Base-by-base conservation (phyloP, 176 grass and related monocot species). In the Guadua angustifolia region DNA sequence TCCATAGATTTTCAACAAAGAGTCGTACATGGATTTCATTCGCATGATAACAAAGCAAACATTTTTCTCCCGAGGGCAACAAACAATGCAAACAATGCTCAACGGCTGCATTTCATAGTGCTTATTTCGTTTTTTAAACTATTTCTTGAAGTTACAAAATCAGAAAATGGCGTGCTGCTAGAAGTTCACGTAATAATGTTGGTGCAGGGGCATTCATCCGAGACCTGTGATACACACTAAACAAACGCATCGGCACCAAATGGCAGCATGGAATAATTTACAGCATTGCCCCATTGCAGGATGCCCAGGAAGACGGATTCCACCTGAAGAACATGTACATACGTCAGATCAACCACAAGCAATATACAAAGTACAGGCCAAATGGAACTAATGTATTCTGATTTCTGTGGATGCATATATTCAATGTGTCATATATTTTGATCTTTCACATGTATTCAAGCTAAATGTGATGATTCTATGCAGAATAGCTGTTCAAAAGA, bases 131-230 rank as follows among this genome's bases (percentile, higher is more conserved):
- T 40, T 26, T 59, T 17, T 42, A 26, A 68, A 5, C 5, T 36
- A 43, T 83, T 38, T 42, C 49, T 52, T 49, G 17, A 79, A 44
- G 68, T 87, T 69, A 83, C 50, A 83, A 73, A 83, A 68, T 79
- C 51, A 90, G 79, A 90, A 17, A 43, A 35, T 74, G 59, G 16
- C 6, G 43, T 44, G 57, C 18, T 50, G 69, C 68, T 61, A 16
- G 22, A 26, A 74, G 33, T 60, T 79, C 25, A 73, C 50, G 79
- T 9, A 50, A 39, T 24, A 67, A 50, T 10, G 49, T 32, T 74
- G 55, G 25, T 2, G 50, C 52, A 39, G 75, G 60, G 55, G n/a
- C 46, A 66, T 74, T 46, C 81, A 60, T 50, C 75, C 26, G 2
- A 65, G n/a, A 44, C 39, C 39, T 25, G 73, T 25, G 73, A 50